Base-by-base conservation (phyloP, 306 rosid species). In the Cicer bijugum region DNA sequence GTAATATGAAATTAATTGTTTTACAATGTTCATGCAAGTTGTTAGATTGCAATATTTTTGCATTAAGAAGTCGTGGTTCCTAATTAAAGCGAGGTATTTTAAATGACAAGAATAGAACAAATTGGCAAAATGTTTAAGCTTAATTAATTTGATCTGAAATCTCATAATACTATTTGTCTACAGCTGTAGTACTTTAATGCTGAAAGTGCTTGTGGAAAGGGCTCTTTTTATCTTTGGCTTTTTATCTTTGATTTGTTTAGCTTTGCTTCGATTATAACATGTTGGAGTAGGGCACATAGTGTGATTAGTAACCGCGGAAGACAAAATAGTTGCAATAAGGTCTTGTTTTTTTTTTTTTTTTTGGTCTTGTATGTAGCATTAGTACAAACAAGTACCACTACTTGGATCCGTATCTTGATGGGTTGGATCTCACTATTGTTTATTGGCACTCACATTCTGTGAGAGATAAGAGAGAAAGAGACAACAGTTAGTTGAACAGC, bases 401-500 rank as follows among this genome's bases (percentile, higher is more conserved):
- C 65, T 46, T 1, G 20, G 84, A 85, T 82, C 80, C 67, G 74
- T 68, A 82, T 89, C 89, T 84, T 82, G 70, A 69, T 76, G 86
- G 89, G 84, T 68, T 82, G 90, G 89, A 84, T 71, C 75, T 74
- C 85, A 84, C 85, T 78, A 42, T 43, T 76, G 64, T 58, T 64
- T 78, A n/a, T 65, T 20, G 3, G 86, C 82, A 2, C 73, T 84
- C 79, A 70, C 65, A 4, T 55, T 4, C 2, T 9, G 1, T 56
- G 66, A 47, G 17, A 44, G 71, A 69, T 46, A 67, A 56, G 67
- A 57, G 47, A 43, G 48, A 8, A 38, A 48, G 8, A 38, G 50
- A 16, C 12, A 28, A 28, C 53, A 12, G 43, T 28, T 28, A 4
- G 38, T 43, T 12, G 40, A 52, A 50, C 33, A 0, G 39, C 35